Evolutionary conservation across 2,329 filamentous ascomycete genomes (phyloP).

Genomic region (Cladosporium sp.): DNA sequence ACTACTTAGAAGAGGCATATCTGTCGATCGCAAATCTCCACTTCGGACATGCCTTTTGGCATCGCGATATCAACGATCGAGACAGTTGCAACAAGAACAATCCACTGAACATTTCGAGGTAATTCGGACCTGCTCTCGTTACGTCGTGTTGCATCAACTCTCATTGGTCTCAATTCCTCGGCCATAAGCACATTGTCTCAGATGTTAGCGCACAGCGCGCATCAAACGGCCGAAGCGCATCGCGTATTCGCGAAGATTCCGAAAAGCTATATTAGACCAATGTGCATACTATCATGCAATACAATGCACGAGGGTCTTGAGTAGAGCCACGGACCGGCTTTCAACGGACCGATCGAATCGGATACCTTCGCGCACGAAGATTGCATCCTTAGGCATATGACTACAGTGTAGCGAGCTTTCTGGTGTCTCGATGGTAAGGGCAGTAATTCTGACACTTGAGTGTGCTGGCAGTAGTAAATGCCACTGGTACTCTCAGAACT

Average conservation of each 20-base stretch:
- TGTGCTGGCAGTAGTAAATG: neutral
- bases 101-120: neutral
- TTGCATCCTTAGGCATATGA: neutral
- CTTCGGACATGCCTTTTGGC: too few relatives aligned
- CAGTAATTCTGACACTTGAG: neutral
- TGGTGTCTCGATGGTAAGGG: neutral
- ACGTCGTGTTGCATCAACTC: too few relatives aligned
- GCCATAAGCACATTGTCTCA: neutral
- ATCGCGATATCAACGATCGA: neutral
- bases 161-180: neutral
- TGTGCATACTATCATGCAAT: conserved; percentile 5
- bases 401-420: neutral
- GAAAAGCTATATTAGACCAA: neutral
- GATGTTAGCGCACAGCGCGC: neutral
- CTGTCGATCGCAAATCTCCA: too few relatives aligned
- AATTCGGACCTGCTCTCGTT: neutral
- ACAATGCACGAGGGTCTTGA: neutral
- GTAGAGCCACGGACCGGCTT: neutral
- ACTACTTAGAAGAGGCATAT: too few relatives aligned
- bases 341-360: neutral
- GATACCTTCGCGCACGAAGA: neutral
- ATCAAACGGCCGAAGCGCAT: neutral
- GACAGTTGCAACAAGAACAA: neutral
- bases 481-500: neutral
- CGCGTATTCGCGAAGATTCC: neutral